These are phyloP conservation scores for Pleodorina starrii DNA, from an alignment of 139 green algal species.

Conservation along the genomic window DNA sequence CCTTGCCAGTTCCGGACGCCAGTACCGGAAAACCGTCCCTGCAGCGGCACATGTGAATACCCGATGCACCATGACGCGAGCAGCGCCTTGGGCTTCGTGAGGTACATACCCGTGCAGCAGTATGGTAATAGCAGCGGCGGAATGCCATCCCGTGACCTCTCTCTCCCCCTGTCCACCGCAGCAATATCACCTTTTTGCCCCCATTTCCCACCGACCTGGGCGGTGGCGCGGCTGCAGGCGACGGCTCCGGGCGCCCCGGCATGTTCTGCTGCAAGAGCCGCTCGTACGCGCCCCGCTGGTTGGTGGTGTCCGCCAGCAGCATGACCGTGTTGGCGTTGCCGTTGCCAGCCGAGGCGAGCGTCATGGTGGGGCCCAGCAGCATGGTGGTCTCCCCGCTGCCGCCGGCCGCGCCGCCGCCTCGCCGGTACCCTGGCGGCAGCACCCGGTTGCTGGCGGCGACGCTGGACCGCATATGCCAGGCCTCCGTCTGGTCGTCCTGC, in stretches of 20 bases:
- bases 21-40: no score
- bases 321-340: conserved; percentile 63
- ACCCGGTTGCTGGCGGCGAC: conserved; percentile 54
- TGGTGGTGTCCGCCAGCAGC: conserved; percentile 77
- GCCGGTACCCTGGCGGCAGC: neutral
- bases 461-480: conserved; percentile 43
- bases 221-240: neutral
- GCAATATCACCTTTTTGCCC: no score
- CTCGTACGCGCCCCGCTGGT: conserved; percentile 24
- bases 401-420: neutral
- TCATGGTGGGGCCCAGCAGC: conserved; percentile 29
- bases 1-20: no score
- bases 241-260: neutral
- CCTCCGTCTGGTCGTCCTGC: conserved; percentile 30
- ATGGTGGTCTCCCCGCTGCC: conserved; percentile 31
- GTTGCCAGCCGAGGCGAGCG: neutral
- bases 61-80: no score
- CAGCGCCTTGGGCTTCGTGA: no score
- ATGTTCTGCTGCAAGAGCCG: neutral
- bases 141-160: no score
- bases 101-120: no score
- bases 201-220: no score
- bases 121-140: no score
- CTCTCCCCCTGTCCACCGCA: no score
- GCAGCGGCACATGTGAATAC: no score